Evolutionary conservation across 345 rosid genomes (phyloP).

Genomic region (Excoecaria agallocha): DNA sequence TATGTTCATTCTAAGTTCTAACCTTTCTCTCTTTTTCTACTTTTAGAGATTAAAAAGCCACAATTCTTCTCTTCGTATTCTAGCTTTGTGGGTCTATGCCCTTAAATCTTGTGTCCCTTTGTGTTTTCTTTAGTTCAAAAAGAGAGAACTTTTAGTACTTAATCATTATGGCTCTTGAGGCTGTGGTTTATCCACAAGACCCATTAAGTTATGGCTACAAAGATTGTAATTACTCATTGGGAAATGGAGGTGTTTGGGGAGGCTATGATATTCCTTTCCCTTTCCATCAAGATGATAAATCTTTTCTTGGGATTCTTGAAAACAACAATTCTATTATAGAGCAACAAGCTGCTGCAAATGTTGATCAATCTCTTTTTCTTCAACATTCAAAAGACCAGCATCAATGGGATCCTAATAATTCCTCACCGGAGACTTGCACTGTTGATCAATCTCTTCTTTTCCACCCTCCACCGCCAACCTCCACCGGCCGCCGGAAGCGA

Average conservation of each 20-base stretch:
- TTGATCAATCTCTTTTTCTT: conserved; percentile 26
- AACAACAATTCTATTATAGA: conserved; percentile 14
- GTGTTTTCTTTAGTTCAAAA: neutral
- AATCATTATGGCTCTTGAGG: conserved; percentile 54
- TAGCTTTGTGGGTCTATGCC: neutral
- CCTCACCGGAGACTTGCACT: conserved; percentile 38
- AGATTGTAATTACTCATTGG: conserved; percentile 30
- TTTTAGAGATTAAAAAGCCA: neutral
- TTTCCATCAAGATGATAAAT: conserved; percentile 40
- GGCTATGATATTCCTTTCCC: conserved; percentile 27
- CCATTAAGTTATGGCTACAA: conserved; percentile 43
- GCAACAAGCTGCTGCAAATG: conserved; percentile 8
- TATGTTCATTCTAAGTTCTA: neutral
- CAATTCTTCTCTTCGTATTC: conserved; percentile 7
- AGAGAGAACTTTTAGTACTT: neutral
- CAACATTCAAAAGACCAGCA: conserved; percentile 26
- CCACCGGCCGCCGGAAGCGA: conserved; percentile 54
- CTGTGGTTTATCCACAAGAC: conserved; percentile 59
- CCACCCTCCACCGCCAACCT: conserved; percentile 6
- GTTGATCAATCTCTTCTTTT: conserved; percentile 16
- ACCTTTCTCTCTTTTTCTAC: neutral
- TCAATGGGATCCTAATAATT: conserved; percentile 35
- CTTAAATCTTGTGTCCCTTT: neutral
- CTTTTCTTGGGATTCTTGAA: conserved; percentile 25
- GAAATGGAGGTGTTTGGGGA: conserved; percentile 26